Evolutionary conservation across 495 filamentous ascomycete species (phyloP).

Genomic region (Lepraria neglecta): DNA sequence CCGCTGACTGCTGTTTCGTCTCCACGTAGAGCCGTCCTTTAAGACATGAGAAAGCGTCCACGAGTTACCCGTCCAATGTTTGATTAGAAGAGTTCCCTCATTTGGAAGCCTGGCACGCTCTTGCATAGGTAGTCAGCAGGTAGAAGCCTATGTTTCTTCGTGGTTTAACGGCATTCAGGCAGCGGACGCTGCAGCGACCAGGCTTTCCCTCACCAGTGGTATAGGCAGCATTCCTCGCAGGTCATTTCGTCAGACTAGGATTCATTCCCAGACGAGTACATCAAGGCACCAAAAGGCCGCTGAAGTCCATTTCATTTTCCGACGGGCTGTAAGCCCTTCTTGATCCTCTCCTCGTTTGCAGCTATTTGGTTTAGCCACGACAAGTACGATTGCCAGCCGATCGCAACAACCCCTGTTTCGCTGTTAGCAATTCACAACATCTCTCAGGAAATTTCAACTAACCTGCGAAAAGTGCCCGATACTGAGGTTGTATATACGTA

Average conservation of each 20-base stretch:
- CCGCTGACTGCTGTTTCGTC: too few relatives aligned
- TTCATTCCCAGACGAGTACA: neutral
- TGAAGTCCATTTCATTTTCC: neutral
- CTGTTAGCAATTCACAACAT: too few relatives aligned
- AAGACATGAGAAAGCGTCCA: too few relatives aligned
- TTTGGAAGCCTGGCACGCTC: too few relatives aligned
- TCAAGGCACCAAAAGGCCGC: neutral
- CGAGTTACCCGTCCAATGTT: too few relatives aligned
- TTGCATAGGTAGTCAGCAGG: too few relatives aligned
- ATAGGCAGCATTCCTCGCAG: neutral
- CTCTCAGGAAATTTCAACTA: too few relatives aligned
- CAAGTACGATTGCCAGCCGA: slow-evolving; percentile 90
- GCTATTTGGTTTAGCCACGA: slow-evolving; percentile 72
- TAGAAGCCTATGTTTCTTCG: too few relatives aligned
- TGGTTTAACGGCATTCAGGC: too few relatives aligned
- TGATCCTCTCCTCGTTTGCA: slow-evolving; percentile 43
- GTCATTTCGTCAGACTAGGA: neutral
- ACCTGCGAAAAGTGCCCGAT: slow-evolving; percentile 65
- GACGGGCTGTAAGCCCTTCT: neutral
- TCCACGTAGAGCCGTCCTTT: too few relatives aligned
- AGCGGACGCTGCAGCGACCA: neutral
- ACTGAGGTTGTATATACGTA: slow-evolving; percentile 71
- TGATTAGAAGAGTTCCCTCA: too few relatives aligned
- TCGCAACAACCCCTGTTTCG: slow-evolving; percentile 50
- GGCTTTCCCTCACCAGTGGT: too few relatives aligned